Base-by-base conservation (phyloP, 2,329 filamentous ascomycete species). In the Tolypocladium capitatum region DNA sequence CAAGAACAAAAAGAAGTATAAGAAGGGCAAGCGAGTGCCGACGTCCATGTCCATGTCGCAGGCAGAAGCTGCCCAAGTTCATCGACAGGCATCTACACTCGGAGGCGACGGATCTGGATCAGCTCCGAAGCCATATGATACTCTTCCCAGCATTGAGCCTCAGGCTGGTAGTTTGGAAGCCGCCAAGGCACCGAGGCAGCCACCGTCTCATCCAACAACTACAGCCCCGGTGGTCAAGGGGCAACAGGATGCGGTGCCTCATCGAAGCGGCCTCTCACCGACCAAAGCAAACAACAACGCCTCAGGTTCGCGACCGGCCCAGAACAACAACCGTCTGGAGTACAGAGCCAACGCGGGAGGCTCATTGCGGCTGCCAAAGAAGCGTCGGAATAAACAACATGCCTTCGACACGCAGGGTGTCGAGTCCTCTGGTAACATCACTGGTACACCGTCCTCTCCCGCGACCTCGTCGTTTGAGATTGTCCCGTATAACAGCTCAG, bases 311-410 rank as follows among this genome's bases (percentile, higher is more conserved):
- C 11, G 34, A 16, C 27, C 24, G 7, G 27, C 21, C 34, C 18
- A 20, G 14, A 28, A 28, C 6, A 27, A 21, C 24, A 8, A 47
- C 5, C 53, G 46, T 10, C 53, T 51, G 13, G 51, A 49, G 16
- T 67, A 60, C 20, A 55, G 60, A 30, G 49, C 55, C 35, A 51
- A 56, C 27, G 57, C 55, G 11, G 63, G 62, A n/a, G 63, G 62
- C 21, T 67, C 66, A 4, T 55, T 67, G 30, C 58, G 58, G 10
- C 48, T 65, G 24, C 50, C 52, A 3, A 65, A 64, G 51, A 57
- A 58, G 43, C 60, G 62, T 27, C 60, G 55, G 31, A 51, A 52
- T 14, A 55, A 52, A 28, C 44, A 43, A 35, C 46, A 49, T 6
- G 20, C 20, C 13, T 18, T 31, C 16, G 48, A 32, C 11, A 45